These are phyloP conservation scores for Holtermannia corniformis DNA, from an alignment of 768 basidiomycete genomes.

Conservation along the genomic window DNA sequence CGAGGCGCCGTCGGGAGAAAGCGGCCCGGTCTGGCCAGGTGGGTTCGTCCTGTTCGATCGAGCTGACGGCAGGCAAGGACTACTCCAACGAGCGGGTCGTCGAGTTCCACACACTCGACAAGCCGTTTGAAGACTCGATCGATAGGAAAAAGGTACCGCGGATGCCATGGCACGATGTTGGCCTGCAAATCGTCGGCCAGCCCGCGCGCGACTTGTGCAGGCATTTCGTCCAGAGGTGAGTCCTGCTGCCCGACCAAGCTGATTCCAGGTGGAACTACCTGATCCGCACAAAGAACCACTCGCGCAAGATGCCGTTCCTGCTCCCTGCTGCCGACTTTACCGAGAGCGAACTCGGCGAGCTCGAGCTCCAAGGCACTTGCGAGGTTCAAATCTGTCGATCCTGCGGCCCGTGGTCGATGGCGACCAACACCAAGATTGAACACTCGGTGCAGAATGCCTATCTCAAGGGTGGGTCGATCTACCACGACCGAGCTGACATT, in stretches of 20 bases:
- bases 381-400: conserved; percentile 95
- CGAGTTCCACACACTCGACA: conserved; percentile 77
- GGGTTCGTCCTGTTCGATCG: conserved; percentile 45
- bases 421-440: conserved; percentile 72
- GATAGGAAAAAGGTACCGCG: conserved; percentile 78
- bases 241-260: no score
- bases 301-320: conserved; percentile 83
- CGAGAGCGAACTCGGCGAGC: conserved; percentile 60
- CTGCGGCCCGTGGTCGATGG: conserved; percentile 92
- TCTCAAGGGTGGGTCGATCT: conserved; percentile 55
- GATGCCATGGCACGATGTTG: conserved; percentile 99
- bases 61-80: conserved; percentile 62
- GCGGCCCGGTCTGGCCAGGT: conserved; percentile 67
- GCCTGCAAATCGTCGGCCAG: conserved; percentile 89
- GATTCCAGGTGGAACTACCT: conserved; percentile 57
- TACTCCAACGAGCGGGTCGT: conserved; percentile 80
- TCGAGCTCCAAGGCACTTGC: conserved; percentile 88
- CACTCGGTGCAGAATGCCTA: conserved; percentile 93
- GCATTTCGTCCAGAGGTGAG: conserved; percentile 92
- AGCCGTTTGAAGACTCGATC: conserved; percentile 91
- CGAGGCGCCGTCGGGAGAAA: conserved; percentile 47
- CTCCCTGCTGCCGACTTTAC: conserved; percentile 88
- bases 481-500: conserved; percentile 2
- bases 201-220: conserved; percentile 88
- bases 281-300: conserved; percentile 59